Percentiles rank a stretch among this genome's conserved stretches.
Evolutionary conservation across 2,329 filamentous ascomycete genomes (phyloP).

Genomic region (Akanthomyces dipterigenus): DNA sequence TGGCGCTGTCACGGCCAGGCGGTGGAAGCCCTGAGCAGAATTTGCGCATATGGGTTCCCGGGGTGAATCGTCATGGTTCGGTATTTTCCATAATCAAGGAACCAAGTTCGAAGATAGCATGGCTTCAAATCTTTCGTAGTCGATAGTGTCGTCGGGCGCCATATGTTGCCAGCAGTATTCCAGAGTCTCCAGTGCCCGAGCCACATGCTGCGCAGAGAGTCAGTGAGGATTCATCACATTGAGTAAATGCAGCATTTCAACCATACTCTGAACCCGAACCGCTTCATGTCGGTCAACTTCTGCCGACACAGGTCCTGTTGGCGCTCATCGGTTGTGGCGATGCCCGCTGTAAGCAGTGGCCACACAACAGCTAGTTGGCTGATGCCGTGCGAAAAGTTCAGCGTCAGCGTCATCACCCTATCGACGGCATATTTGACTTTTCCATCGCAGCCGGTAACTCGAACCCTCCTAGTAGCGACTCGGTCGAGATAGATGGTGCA

Average conservation of each 20-base stretch:
- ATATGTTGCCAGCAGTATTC: slow-evolving; percentile 13
- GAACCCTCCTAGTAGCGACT: slow-evolving; percentile 1
- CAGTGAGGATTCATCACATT: background rate
- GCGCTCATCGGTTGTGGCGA: background rate
- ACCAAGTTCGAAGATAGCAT: slow-evolving; percentile 14
- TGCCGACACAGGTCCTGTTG: background rate
- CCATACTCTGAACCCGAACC: slow-evolving; percentile 1
- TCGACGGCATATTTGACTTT: background rate
- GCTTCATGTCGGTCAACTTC: background rate
- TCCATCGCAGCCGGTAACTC: background rate
- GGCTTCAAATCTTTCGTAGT: slow-evolving; percentile 13
- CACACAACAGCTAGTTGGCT: slow-evolving; percentile 5
- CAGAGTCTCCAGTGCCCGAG: slow-evolving; percentile 13
- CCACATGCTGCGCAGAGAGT: slow-evolving; percentile 10
- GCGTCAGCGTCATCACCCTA: background rate
- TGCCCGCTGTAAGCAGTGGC: background rate
- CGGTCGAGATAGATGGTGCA: slow-evolving; percentile 15
- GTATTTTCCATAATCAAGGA: background rate
- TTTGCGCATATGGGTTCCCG: fast-evolving
- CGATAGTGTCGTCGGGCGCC: background rate
- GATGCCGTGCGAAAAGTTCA: slow-evolving; percentile 11
- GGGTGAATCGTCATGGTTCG: background rate
- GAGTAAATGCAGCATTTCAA: background rate
- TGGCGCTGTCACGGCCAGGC: background rate
- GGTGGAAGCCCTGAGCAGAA: background rate